Conservation (phyloP, 768 basidiomycete genomes). For the Chalciporus sphaerocephalus region DNA sequence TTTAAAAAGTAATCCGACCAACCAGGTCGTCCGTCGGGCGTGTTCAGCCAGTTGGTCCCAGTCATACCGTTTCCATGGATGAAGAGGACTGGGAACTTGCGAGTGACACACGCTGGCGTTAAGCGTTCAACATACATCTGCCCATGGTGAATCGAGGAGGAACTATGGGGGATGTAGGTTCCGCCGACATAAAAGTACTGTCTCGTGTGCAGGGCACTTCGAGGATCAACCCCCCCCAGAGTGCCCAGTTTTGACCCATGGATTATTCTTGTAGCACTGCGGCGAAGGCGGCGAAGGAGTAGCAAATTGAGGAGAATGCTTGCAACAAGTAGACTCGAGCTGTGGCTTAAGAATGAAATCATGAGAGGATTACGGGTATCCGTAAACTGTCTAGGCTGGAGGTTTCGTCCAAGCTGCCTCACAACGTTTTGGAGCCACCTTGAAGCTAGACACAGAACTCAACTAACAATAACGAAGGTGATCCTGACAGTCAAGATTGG, state of each 20-base stretch:
- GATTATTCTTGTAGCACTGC: neutral
- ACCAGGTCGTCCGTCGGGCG: slow-evolving; percentile 50
- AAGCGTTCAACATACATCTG: slow-evolving; percentile 54
- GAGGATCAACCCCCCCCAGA: neutral
- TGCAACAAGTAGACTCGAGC: slow-evolving; percentile 3
- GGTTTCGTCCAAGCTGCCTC: no score
- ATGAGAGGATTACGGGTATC: neutral
- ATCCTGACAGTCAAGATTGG: no score
- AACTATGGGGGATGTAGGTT: slow-evolving; percentile 33
- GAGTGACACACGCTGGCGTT: slow-evolving; percentile 36
- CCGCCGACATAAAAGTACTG: slow-evolving; percentile 49
- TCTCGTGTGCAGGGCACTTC: slow-evolving; percentile 41
- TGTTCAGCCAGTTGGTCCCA: slow-evolving; percentile 49
- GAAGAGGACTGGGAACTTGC: slow-evolving; percentile 41
- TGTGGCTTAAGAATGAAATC: slow-evolving; percentile 6
- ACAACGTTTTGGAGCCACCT: no score
- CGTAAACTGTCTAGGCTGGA: neutral
- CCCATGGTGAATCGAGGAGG: slow-evolving; percentile 37
- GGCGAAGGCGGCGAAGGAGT: slow-evolving; percentile 8
- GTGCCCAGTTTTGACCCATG: neutral
- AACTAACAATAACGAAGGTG: no score
- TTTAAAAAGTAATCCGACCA: slow-evolving; percentile 55
- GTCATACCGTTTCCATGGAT: slow-evolving; percentile 53
- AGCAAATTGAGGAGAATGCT: slow-evolving; percentile 20
- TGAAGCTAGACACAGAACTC: no score